These are phyloP conservation scores for Solanum lycopersicoides DNA, from an alignment of 257 asterid species.

Conservation along the genomic window DNA sequence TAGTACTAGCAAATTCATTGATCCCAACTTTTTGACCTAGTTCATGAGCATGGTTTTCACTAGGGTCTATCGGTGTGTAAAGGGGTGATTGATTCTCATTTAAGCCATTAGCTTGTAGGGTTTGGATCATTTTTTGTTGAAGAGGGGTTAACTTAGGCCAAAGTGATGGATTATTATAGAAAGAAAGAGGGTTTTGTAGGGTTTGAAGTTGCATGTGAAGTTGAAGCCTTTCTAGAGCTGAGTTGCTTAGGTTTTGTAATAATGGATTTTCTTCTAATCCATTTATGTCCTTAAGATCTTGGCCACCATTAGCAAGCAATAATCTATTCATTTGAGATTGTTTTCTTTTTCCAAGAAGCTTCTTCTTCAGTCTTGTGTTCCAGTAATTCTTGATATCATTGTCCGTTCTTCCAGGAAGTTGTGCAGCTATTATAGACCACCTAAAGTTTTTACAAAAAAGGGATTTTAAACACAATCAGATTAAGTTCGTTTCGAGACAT, in stretches of 20 bases:
- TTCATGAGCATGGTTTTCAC: not conserved
- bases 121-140: slow-evolving; percentile 38
- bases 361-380: slow-evolving; percentile 84
- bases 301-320: slow-evolving; percentile 12
- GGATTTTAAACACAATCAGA: not conserved
- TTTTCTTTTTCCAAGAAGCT: slow-evolving; percentile 66
- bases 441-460: slow-evolving; percentile 4
- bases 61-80: not conserved
- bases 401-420: slow-evolving; percentile 90
- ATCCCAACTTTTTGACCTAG: slow-evolving; percentile 3
- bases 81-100: not conserved
- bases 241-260: slow-evolving; percentile 54
- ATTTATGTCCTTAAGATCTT: slow-evolving; percentile 14
- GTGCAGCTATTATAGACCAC: slow-evolving; percentile 98
- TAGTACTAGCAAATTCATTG: not conserved
- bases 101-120: slow-evolving; percentile 10
- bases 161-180: slow-evolving; percentile 40
- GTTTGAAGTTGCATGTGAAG: slow-evolving; percentile 78
- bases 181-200: slow-evolving; percentile 45
- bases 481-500: not conserved
- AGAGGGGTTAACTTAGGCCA: slow-evolving; percentile 50
- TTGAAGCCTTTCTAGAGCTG: slow-evolving; percentile 88
- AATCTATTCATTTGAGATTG: slow-evolving; percentile 29
- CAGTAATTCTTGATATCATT: slow-evolving; percentile 93
- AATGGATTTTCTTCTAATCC: slow-evolving; percentile 16